Conservation (phyloP, 192 early-diverging fungal species). For the Gryganskiella cystojenkinii region DNA sequence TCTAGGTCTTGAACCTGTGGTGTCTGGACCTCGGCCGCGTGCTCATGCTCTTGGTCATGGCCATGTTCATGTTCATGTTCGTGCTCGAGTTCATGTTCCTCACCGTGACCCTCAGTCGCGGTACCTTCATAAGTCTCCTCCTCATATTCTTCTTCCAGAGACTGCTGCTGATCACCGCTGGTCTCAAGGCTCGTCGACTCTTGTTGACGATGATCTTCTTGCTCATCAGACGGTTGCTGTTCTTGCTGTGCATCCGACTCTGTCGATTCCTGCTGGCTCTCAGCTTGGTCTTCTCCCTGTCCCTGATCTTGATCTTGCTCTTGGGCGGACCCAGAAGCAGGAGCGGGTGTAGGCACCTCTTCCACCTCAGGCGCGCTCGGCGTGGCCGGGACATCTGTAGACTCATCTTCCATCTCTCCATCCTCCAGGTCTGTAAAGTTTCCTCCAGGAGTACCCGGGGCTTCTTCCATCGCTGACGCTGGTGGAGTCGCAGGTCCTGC, state of each 20-base stretch:
- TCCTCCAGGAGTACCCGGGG: constrained; percentile 24
- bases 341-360: neutral
- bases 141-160: constrained; percentile 29
- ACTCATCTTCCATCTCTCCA: constrained; percentile 26
- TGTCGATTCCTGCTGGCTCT: neutral
- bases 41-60: too few species aligned
- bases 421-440: constrained; percentile 31
- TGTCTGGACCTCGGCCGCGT: constrained; percentile 34
- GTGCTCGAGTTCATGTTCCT: too few species aligned
- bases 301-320: constrained; percentile 1
- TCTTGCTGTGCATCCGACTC: constrained; percentile 18
- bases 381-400: neutral
- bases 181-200: neutral
- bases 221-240: constrained; percentile 15
- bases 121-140: constrained; percentile 15
- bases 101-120: constrained; percentile 45
- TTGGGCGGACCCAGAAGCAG: neutral
- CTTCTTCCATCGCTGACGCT: neutral
- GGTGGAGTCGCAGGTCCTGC: too few species aligned
- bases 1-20: constrained; percentile 20
- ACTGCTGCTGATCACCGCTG: constrained; percentile 6
- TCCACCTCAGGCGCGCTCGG: neutral
- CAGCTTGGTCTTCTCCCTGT: constrained; percentile 7
- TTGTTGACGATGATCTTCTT: neutral
- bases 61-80: too few species aligned